Evolutionary conservation across 148 eudicot species (phyloP).

Genomic region (Rhododendron williamsianum): DNA sequence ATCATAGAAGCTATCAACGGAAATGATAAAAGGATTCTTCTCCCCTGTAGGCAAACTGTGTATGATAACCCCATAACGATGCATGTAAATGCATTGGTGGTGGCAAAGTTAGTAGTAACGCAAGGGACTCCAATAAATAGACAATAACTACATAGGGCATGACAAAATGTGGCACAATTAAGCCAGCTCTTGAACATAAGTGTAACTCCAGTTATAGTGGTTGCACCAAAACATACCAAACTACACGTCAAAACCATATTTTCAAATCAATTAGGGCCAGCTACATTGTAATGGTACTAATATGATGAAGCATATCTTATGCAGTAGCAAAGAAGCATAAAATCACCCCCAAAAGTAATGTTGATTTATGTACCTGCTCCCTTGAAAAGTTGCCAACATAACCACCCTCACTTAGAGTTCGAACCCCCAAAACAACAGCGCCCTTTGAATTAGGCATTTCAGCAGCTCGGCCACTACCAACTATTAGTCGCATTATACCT

Average conservation of each 20-base stretch:
- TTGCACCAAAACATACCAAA: slow-evolving; percentile 1
- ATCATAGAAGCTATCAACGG: no score
- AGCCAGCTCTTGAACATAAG: not conserved
- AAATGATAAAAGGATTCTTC: no score
- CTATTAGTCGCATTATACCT: slow-evolving; percentile 97
- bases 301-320: not conserved
- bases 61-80: no score
- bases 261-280: not conserved
- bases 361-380: slow-evolving; percentile 61
- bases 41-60: no score
- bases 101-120: not conserved
- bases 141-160: not conserved
- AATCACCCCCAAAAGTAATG: not conserved
- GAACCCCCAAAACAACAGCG: slow-evolving; percentile 77
- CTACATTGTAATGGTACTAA: not conserved
- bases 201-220: not conserved
- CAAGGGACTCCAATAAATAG: not conserved
- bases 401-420: slow-evolving; percentile 97
- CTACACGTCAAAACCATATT: not conserved
- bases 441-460: slow-evolving; percentile 66
- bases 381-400: slow-evolving; percentile 96
- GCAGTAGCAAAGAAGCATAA: not conserved
- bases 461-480: slow-evolving; percentile 91
- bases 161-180: not conserved
- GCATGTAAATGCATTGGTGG: no score